Evolutionary conservation across 139 green algal genomes (phyloP).

Genomic region (Closterium sp.): DNA sequence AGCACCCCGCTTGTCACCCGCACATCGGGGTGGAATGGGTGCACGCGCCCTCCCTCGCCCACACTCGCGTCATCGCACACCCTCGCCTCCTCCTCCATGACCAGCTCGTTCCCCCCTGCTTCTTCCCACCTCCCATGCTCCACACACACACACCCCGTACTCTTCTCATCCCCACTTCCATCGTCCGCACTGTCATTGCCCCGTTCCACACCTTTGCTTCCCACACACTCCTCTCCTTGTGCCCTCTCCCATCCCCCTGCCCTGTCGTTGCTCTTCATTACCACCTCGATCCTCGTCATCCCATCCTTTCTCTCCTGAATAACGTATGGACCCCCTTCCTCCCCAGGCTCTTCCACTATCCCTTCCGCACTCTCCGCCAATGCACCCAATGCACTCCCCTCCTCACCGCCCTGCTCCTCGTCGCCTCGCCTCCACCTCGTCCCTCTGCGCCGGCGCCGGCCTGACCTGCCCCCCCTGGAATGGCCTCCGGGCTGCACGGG

Average conservation of each 20-base stretch:
- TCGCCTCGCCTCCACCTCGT: background rate
- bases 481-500: background rate
- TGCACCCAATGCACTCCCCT: background rate
- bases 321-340: background rate
- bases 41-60: constrained; percentile 10
- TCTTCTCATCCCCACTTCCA: background rate
- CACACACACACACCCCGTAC: background rate
- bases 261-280: background rate
- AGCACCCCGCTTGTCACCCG: constrained; percentile 29
- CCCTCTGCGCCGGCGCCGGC: background rate
- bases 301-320: background rate
- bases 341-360: background rate
- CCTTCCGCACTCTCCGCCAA: background rate
- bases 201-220: background rate
- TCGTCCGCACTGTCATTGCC: background rate
- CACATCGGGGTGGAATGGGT: constrained; percentile 45
- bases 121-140: no score
- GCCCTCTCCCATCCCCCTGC: background rate
- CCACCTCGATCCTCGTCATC: background rate
- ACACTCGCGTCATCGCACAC: background rate
- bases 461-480: background rate
- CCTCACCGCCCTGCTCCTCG: background rate
- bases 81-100: no score
- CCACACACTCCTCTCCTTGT: background rate
- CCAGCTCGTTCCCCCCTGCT: no score